Percentiles rank a stretch among this genome's conserved stretches.
These are phyloP conservation scores for Pseudogymnoascus sp. DNA, from an alignment of 2,329 filamentous ascomycete species.

Conservation along the genomic window DNA sequence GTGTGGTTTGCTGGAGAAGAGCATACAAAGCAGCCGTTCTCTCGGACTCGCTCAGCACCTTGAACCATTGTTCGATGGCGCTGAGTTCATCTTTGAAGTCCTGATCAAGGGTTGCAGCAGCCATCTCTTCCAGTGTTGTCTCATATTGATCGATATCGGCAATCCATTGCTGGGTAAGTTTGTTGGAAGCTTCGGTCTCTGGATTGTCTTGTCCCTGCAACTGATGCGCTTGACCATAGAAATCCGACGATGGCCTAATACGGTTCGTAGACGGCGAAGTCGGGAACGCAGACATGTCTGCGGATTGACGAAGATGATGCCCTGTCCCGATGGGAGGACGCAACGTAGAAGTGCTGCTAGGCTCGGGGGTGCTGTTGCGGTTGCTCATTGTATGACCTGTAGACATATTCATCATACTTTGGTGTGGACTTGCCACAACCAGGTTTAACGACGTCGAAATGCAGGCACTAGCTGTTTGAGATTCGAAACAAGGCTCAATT, in stretches of 20 bases:
- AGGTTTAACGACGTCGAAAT: slow-evolving; percentile 15
- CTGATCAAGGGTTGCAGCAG: slow-evolving; percentile 93
- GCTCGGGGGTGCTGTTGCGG: slow-evolving; percentile 95
- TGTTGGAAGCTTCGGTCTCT: slow-evolving; percentile 78
- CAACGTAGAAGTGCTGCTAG: slow-evolving; percentile 69
- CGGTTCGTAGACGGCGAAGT: slow-evolving; percentile 61
- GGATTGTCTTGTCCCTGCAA: slow-evolving; percentile 56
- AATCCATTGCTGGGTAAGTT: slow-evolving; percentile 96
- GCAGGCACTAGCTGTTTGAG: slow-evolving; percentile 18
- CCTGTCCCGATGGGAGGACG: slow-evolving; percentile 73
- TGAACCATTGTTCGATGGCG: slow-evolving; percentile 99
- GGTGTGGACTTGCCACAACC: slow-evolving; percentile 3
- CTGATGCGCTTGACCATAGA: slow-evolving; percentile 72
- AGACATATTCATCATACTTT: slow-evolving; percentile 51
- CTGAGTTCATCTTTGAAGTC: slow-evolving; percentile 99
- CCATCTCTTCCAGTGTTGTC: slow-evolving; percentile 98
- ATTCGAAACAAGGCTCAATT: slow-evolving; percentile 23
- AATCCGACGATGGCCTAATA: slow-evolving; percentile 89
- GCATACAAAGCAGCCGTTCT: slow-evolving; percentile 92
- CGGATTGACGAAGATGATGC: slow-evolving; percentile 85
- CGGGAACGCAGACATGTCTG: slow-evolving; percentile 83
- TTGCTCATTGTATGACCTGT: slow-evolving; percentile 66
- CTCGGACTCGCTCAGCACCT: slow-evolving; percentile 92
- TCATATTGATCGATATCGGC: slow-evolving; percentile 98
- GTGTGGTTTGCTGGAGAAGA: slow-evolving; percentile 92